These are phyloP conservation scores for Cordia subcordata DNA, from an alignment of 257 asterid genomes.

Conservation along the genomic window DNA sequence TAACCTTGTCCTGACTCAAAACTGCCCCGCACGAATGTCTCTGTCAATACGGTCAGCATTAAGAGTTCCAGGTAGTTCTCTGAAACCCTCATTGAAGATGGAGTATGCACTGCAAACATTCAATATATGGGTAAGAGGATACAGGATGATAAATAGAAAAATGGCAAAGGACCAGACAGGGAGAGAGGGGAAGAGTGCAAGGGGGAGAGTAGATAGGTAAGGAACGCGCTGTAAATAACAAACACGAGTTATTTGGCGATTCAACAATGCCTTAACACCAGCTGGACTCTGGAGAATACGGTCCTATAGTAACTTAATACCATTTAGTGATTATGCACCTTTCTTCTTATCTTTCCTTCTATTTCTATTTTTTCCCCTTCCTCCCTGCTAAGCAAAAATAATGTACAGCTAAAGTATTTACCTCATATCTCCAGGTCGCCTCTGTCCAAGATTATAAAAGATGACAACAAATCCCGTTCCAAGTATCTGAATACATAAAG, in stretches of 20 bases:
- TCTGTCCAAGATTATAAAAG: conserved; percentile 84
- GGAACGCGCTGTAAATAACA: no score
- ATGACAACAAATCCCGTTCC: conserved; percentile 82
- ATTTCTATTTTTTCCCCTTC: background rate
- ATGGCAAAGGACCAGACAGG: background rate
- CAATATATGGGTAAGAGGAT: conserved; percentile 4
- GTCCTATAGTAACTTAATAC: no score
- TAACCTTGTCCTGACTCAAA: conserved; percentile 29
- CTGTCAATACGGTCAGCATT: conserved; percentile 88
- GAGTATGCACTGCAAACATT: conserved; percentile 82
- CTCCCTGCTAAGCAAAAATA: background rate
- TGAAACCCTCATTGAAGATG: conserved; percentile 79
- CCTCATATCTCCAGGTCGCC: conserved; percentile 89
- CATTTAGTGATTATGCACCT: no score
- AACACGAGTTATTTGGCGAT: no score
- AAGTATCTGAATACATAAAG: conserved; percentile 48
- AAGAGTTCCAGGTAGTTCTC: conserved; percentile 93
- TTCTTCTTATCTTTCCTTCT: no score
- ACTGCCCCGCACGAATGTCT: conserved; percentile 79
- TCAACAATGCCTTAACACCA: no score
- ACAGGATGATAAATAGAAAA: background rate
- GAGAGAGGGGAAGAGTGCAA: no score
- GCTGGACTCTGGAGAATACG: no score
- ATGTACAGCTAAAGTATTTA: conserved; percentile 18
- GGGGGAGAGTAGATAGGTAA: no score